Evolutionary conservation across 2,329 filamentous ascomycete genomes (phyloP), one percentile per base, ranked within the genome.

Genomic region (Venturia aucupariae): DNA sequence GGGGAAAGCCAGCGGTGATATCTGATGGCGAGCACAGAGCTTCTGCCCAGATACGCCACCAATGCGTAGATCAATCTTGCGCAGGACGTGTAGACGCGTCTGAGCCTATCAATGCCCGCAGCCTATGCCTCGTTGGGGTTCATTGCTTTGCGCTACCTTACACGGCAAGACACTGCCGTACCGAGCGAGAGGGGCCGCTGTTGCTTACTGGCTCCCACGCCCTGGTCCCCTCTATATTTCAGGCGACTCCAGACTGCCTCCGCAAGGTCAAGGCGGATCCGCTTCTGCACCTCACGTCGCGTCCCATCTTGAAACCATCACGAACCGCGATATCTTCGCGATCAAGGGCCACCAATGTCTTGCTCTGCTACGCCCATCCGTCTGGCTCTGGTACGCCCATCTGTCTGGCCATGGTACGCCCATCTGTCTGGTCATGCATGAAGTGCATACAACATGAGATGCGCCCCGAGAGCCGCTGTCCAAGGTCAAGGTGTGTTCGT

Each of bases 321-420:
- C 60, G 42, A 62, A 27, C 32, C 60, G 60, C 44, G 60, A 24
- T n/a, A 22, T 61, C 32, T 39, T 61, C 60, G 39, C 30, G 60
- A 42, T 44, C 60, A 17, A 35, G 41, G 39, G 39, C 24, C 17
- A 7, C 10, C 2, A n/a, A 11, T 48, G 60, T 22, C 59, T 42
- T 32, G n/a, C 32, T 39, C 38, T 41, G 35, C 32, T n/a, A 17
- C 55, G 17, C 35, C 17, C 30, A 6, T 19, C n/a, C n/a, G n/a
- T n/a, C n/a, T n/a, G n/a, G n/a, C n/a, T n/a, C n/a, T n/a, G n/a
- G n/a, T n/a, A n/a, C n/a, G n/a, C n/a, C n/a, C n/a, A n/a, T n/a
- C n/a, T 46, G 60, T 19, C 57, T 39, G 13, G n/a, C n/a, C n/a
- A n/a, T n/a, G n/a, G 7, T 19, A 60, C 35, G 22, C 24, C 4